These are phyloP conservation scores for Pisolithus microcarpus DNA, from an alignment of 768 basidiomycete species.

Conservation along the genomic window DNA sequence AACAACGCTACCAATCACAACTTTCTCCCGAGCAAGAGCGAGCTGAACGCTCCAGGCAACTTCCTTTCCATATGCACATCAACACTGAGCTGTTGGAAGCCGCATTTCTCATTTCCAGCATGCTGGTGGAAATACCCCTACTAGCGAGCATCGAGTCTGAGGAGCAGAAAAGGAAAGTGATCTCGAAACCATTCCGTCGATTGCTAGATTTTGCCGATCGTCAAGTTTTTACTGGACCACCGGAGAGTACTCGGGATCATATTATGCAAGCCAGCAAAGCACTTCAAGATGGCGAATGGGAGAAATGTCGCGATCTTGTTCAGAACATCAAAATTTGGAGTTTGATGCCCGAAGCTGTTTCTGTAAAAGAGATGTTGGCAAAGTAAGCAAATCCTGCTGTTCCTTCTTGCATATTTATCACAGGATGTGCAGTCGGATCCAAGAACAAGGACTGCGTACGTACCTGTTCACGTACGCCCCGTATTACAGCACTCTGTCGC, in stretches of 20 bases:
- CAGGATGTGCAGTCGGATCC: slow-evolving; percentile 69
- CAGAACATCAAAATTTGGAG: slow-evolving; percentile 98
- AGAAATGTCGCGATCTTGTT: slow-evolving; percentile 86
- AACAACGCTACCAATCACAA: slow-evolving; percentile 74
- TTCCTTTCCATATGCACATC: slow-evolving; percentile 99
- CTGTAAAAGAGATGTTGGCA: slow-evolving; percentile 92
- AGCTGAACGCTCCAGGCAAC: slow-evolving; percentile 88
- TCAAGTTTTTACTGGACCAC: slow-evolving; percentile 95
- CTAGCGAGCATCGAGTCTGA: slow-evolving; percentile 92
- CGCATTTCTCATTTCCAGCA: slow-evolving; percentile 95
- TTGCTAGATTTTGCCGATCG: slow-evolving; percentile 94
- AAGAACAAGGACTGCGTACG: slow-evolving; percentile 94
- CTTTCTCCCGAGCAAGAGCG: slow-evolving; percentile 94
- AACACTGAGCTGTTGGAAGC: slow-evolving; percentile 97
- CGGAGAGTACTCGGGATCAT: slow-evolving; percentile 97
- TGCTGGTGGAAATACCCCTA: slow-evolving; percentile 96
- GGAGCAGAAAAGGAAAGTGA: slow-evolving; percentile 85
- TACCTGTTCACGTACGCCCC: slow-evolving; percentile 96
- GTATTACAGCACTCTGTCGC: slow-evolving; percentile 85
- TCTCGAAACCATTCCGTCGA: slow-evolving; percentile 95
- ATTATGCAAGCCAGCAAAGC: slow-evolving; percentile 99
- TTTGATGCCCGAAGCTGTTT: slow-evolving; percentile 81
- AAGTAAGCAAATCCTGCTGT: slow-evolving; percentile 46
- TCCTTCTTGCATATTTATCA: not conserved
- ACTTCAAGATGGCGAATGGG: slow-evolving; percentile 94